phyloP scores from a whole-genome alignment of 805 yeast species.

The Saccharomyces paradoxus region DNA sequence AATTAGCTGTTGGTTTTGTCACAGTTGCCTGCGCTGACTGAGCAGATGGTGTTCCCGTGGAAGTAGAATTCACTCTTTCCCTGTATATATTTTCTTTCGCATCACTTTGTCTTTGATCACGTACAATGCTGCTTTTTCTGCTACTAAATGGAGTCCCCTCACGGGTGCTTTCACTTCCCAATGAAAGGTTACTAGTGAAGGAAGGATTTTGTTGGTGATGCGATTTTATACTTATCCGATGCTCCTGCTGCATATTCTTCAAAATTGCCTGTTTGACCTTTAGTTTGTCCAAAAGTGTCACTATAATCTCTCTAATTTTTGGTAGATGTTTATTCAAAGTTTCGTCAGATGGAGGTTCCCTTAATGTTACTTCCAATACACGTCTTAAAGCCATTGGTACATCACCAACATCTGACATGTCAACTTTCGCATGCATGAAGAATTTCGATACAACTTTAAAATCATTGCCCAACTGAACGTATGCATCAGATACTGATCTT shows the following conservation, averaged over 20 bases:
- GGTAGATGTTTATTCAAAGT: constrained; percentile 77
- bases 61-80: background rate
- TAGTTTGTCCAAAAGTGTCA: constrained; percentile 65
- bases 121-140: background rate
- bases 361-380: constrained; percentile 77
- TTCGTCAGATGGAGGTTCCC: constrained; percentile 77
- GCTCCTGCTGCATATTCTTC: constrained; percentile 19
- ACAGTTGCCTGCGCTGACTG: background rate
- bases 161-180: background rate
- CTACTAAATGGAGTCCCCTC: constrained; percentile 4
- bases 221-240: constrained; percentile 1
- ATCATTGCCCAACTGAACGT: constrained; percentile 88
- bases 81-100: background rate
- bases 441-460: constrained; percentile 80
- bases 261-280: constrained; percentile 64
- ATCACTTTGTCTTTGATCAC: background rate
- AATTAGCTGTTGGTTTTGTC: background rate
- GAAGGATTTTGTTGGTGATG: constrained; percentile 14
- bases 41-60: background rate
- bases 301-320: constrained; percentile 75
- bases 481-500: constrained; percentile 78
- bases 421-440: constrained; percentile 70
- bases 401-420: constrained; percentile 76
- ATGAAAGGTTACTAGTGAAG: constrained; percentile 6
- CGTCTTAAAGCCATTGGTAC: constrained; percentile 76